Conservation (phyloP, 805 yeast genomes). For the Candida methanosorbosa region DNA sequence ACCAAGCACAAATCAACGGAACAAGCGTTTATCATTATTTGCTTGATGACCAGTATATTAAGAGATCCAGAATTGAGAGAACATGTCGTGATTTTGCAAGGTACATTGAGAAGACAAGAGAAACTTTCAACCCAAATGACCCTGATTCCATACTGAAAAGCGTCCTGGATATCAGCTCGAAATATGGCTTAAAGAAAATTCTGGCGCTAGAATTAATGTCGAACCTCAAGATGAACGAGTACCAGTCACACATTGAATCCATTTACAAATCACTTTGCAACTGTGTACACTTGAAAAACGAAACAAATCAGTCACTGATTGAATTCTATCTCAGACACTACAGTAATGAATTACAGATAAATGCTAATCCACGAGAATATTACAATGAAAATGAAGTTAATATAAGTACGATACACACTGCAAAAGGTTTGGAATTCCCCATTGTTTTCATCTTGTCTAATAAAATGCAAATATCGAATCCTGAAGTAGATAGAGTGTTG, state of each 20-base stretch:
- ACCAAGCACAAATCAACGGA: constrained; percentile 10
- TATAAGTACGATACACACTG: constrained; percentile 62
- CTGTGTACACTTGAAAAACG: constrained; percentile 13
- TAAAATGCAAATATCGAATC: constrained; percentile 9
- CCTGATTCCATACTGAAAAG: constrained; percentile 29
- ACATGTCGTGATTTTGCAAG: constrained; percentile 6
- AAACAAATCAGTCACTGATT: constrained; percentile 22
- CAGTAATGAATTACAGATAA: constrained; percentile 20
- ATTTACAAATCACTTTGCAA: constrained; percentile 25
- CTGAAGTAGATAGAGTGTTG: constrained; percentile 32
- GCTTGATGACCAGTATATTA: constrained; percentile 4
- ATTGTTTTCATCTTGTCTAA: constrained; percentile 43
- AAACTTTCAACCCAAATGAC: constrained; percentile 18
- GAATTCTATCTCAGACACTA: constrained; percentile 33
- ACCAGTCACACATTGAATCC: constrained; percentile 24
- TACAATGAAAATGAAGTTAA: constrained; percentile 30
- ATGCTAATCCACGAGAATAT: constrained; percentile 2
- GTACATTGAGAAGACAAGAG: constrained; percentile 11
- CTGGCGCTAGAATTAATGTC: constrained; percentile 16
- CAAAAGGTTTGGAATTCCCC: constrained; percentile 71
- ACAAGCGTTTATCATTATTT: constrained; percentile 16
- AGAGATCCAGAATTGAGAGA: constrained; percentile 4
- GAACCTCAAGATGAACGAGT: constrained; percentile 12
- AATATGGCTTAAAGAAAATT: constrained; percentile 26
- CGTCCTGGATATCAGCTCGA: constrained; percentile 23